A percentile compares a stretch with the other conserved stretches of the same genome.
These are phyloP conservation scores for Aegilops sharonensis DNA, from an alignment of 176 grass and related monocot species.

Conservation along the genomic window DNA sequence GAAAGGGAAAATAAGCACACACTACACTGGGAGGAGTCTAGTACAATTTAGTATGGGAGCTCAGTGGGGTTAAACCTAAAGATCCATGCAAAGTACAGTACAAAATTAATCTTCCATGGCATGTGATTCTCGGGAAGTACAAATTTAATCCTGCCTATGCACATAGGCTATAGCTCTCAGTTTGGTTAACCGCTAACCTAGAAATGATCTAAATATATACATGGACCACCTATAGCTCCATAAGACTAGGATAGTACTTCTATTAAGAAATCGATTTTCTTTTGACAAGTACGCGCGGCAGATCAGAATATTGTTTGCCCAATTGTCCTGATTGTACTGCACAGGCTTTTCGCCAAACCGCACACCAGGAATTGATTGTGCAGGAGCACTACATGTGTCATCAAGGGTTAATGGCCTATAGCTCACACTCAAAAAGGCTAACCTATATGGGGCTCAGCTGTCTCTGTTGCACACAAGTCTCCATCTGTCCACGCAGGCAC, in stretches of 20 bases:
- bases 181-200: conserved; percentile 7
- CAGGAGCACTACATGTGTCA: conserved; percentile 17
- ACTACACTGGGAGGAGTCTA: no score
- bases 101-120: not conserved
- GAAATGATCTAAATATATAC: not conserved
- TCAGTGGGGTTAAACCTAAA: conserved; percentile 2
- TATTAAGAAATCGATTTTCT: conserved; percentile 9
- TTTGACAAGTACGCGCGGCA: conserved; percentile 7
- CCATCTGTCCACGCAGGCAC: not conserved
- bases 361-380: conserved; percentile 32
- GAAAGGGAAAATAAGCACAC: no score
- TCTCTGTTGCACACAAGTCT: conserved; percentile 1
- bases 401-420: not conserved
- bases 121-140: conserved; percentile 27
- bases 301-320: conserved; percentile 15
- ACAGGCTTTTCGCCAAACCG: conserved; percentile 43
- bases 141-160: conserved; percentile 20
- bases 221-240: conserved; percentile 20
- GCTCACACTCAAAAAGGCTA: conserved; percentile 21
- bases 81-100: conserved; percentile 26
- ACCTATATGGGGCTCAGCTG: conserved; percentile 6
- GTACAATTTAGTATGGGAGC: no score
- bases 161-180: not conserved
- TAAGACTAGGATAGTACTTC: not conserved
- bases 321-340: conserved; percentile 24